Conservation (phyloP, 208 protist genomes). For the Wallacemonas sp. region DNA sequence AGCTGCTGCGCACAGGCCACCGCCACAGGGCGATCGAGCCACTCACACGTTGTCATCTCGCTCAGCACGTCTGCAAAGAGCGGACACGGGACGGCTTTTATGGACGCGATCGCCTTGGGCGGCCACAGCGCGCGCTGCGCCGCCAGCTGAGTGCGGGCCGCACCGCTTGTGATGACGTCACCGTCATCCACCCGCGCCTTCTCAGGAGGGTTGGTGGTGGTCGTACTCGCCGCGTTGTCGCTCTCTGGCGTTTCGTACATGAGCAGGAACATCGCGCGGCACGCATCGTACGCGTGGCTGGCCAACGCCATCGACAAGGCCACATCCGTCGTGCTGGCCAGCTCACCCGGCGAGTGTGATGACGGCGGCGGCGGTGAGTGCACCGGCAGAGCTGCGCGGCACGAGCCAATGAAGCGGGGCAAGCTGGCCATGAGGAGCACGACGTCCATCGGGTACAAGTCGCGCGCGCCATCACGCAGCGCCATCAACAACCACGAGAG, state of each 20-base stretch:
- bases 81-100: conserved; percentile 42
- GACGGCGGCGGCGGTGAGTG: not conserved
- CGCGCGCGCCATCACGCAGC: conserved; percentile 24
- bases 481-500: conserved; percentile 60
- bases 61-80: conserved; percentile 60
- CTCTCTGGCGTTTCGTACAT: conserved; percentile 47
- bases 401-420: conserved; percentile 33
- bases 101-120: conserved; percentile 41
- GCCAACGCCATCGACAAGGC: conserved; percentile 26
- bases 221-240: not conserved
- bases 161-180: not conserved
- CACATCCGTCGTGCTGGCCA: conserved; percentile 2
- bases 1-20: conserved; percentile 42
- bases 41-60: conserved; percentile 33
- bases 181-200: too few relatives aligned
- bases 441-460: conserved; percentile 79
- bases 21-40: conserved; percentile 47
- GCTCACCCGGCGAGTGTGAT: not conserved
- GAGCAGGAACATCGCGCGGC: conserved; percentile 60
- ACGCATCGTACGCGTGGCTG: conserved; percentile 71
- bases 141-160: not conserved
- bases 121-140: conserved; percentile 45
- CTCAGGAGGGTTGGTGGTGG: too few relatives aligned
- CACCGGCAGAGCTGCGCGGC: too few relatives aligned
- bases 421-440: conserved; percentile 57